A percentile compares a stretch with the other conserved stretches of the same genome.
Evolutionary conservation across 1,284 basidiomycete genomes (phyloP).

Genomic region (Agroathelia rolfsii): DNA sequence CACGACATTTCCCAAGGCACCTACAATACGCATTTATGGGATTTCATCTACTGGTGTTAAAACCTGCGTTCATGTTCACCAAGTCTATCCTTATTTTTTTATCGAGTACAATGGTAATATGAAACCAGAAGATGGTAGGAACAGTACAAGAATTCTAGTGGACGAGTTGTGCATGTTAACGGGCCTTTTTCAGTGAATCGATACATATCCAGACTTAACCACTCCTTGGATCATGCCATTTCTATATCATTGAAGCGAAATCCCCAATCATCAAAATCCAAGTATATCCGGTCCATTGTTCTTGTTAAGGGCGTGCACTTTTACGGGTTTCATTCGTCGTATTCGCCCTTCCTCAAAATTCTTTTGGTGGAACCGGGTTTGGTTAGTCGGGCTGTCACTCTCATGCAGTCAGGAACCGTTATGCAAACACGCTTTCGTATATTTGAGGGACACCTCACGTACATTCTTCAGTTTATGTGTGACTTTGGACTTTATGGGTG

Average conservation of each 20-base stretch:
- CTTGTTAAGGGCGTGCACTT: conserved; percentile 93
- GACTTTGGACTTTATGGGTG: conserved; percentile 96
- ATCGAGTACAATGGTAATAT: conserved; percentile 59
- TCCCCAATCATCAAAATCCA: conserved; percentile 42
- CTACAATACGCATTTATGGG: conserved; percentile 84
- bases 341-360: conserved; percentile 87
- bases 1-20: conserved; percentile 50
- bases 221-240: conserved; percentile 72
- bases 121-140: conserved; percentile 36
- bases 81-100: conserved; percentile 78
- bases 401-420: conserved; percentile 73
- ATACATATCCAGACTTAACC: conserved; percentile 57
- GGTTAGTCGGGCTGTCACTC: conserved; percentile 60
- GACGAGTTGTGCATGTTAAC: conserved; percentile 1
- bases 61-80: conserved; percentile 85
- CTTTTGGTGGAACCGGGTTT: conserved; percentile 64
- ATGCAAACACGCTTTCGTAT: conserved; percentile 70
- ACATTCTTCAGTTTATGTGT: conserved; percentile 86
- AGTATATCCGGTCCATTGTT: conserved; percentile 62
- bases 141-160: too few relatives aligned
- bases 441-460: conserved; percentile 89
- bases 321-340: conserved; percentile 88
- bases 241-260: conserved; percentile 62
- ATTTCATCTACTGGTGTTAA: conserved; percentile 69
- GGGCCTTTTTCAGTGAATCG: conserved; percentile 40